A percentile compares a stretch with the other conserved stretches of the same genome.
Conservation (phyloP, 306 rosid genomes). For the Quercus berberidifolia region DNA sequence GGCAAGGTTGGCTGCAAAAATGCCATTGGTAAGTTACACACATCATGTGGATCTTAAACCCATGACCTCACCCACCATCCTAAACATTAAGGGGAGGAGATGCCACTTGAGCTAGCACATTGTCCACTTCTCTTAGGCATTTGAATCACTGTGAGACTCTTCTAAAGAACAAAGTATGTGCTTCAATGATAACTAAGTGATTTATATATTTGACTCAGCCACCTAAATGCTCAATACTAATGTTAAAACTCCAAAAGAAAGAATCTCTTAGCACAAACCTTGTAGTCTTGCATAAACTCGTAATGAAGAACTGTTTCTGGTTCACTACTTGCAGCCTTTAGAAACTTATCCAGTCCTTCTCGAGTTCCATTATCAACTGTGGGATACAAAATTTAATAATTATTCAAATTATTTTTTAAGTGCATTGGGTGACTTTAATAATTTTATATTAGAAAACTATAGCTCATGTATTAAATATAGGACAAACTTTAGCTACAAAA, state of each 20-base stretch:
- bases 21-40: too few species aligned
- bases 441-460: not conserved
- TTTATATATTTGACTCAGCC: constrained; percentile 5
- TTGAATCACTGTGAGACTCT: not conserved
- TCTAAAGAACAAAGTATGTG: not conserved
- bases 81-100: too few species aligned
- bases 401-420: not conserved
- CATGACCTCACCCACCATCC: too few species aligned
- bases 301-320: constrained; percentile 98
- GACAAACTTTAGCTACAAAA: too few species aligned
- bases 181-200: not conserved
- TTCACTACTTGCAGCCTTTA: constrained; percentile 83
- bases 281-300: constrained; percentile 98
- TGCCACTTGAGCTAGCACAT: too few species aligned
- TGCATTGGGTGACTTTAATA: not conserved
- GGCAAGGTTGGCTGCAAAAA: not conserved
- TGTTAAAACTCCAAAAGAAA: not conserved
- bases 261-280: constrained; percentile 46
- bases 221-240: not conserved
- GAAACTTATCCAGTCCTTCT: constrained; percentile 91
- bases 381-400: constrained; percentile 20
- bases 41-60: too few species aligned
- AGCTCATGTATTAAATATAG: not conserved
- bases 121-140: not conserved
- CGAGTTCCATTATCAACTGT: constrained; percentile 95